These are phyloP conservation scores for Fusarium vanettenii DNA, from an alignment of 2,329 filamentous ascomycete genomes.

Conservation along the genomic window DNA sequence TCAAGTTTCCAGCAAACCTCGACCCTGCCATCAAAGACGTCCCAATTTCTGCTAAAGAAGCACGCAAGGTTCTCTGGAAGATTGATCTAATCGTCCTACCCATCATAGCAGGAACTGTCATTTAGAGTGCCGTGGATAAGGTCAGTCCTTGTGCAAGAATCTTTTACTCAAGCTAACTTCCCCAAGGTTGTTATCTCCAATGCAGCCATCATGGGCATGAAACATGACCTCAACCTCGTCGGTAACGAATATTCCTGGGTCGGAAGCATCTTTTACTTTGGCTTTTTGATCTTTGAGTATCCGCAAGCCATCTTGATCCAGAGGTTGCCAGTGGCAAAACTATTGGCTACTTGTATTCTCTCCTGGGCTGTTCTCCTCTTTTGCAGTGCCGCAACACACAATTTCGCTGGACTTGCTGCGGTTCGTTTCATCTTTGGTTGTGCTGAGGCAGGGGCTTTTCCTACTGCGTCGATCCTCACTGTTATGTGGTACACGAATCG, in stretches of 20 bases:
- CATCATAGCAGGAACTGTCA: not conserved
- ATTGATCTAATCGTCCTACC: not conserved
- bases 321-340: not conserved
- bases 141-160: not conserved
- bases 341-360: not conserved
- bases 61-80: not conserved
- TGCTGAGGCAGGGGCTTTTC: not conserved
- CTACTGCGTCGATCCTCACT: not conserved
- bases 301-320: not conserved
- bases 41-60: not conserved
- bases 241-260: not conserved
- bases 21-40: not conserved
- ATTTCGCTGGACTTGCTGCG: not conserved
- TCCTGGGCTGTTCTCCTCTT: not conserved
- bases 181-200: not conserved
- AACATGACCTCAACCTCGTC: not conserved
- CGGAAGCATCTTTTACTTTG: not conserved
- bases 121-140: not conserved
- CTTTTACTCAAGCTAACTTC: not conserved
- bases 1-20: not conserved
- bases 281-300: not conserved
- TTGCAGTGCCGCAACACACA: not conserved
- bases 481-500: not conserved
- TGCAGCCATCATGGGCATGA: not conserved
- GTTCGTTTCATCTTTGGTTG: not conserved